These are phyloP conservation scores for Mercurialis annua DNA, from an alignment of 345 rosid genomes.

Conservation along the genomic window DNA sequence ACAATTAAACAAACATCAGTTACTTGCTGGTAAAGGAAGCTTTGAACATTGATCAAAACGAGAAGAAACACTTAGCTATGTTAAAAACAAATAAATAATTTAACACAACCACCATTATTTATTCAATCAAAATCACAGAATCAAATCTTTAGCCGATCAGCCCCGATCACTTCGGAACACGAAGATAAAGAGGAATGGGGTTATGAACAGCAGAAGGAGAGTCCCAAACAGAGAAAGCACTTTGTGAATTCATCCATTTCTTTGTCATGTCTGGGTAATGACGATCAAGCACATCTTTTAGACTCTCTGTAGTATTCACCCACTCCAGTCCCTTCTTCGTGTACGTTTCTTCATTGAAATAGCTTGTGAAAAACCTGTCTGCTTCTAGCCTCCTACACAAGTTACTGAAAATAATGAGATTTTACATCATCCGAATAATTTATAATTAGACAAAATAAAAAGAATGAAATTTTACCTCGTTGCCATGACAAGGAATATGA, in stretches of 20 bases:
- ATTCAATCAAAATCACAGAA: too few relatives aligned
- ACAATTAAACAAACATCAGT: too few relatives aligned
- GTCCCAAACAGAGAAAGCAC: slow-evolving; percentile 67
- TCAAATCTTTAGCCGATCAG: neutral
- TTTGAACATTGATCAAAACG: too few relatives aligned
- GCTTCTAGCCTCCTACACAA: slow-evolving; percentile 56
- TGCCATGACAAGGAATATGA: too few relatives aligned
- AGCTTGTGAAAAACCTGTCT: slow-evolving; percentile 54
- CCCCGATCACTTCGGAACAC: slow-evolving; percentile 30
- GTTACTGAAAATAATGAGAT: too few relatives aligned
- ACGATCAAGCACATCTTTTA: slow-evolving; percentile 49
- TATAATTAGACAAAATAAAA: too few relatives aligned
- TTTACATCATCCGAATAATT: too few relatives aligned
- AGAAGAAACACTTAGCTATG: too few relatives aligned
- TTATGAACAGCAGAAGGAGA: slow-evolving; percentile 32
- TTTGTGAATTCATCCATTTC: slow-evolving; percentile 55
- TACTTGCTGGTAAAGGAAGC: too few relatives aligned
- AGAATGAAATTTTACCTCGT: too few relatives aligned
- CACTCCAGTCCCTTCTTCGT: slow-evolving; percentile 54
- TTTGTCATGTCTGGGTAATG: slow-evolving; percentile 51
- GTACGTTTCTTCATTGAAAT: slow-evolving; percentile 45
- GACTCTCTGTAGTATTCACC: slow-evolving; percentile 52
- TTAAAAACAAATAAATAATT: too few relatives aligned
- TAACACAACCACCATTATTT: too few relatives aligned
- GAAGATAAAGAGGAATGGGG: slow-evolving; percentile 42